Percentiles rank a stretch among this genome's conserved stretches.
phyloP scores from a whole-genome alignment of 805 yeast species.

The Barnettozyma pratensis region DNA sequence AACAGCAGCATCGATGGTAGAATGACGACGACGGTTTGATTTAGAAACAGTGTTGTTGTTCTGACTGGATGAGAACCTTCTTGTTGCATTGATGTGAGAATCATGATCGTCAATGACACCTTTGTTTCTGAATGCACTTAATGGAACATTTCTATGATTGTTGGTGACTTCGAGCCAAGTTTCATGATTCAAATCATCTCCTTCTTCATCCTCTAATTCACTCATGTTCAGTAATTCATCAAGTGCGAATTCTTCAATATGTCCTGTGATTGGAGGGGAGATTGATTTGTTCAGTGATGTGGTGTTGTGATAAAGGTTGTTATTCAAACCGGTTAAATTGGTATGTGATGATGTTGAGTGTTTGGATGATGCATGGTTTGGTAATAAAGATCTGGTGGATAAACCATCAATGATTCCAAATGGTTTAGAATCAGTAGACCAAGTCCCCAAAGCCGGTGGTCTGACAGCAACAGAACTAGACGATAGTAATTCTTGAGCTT shows the following conservation, averaged over 20 bases:
- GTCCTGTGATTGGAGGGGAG: constrained; percentile 23
- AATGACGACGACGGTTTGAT: background rate
- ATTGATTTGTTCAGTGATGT: constrained; percentile 1
- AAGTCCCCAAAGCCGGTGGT: constrained; percentile 90
- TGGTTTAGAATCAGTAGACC: constrained; percentile 82
- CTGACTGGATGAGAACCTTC: constrained; percentile 16
- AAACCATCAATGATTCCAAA: constrained; percentile 94
- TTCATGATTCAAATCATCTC: constrained; percentile 34
- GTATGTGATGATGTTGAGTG: too few relatives aligned
- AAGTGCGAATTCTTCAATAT: constrained; percentile 43
- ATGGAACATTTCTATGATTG: constrained; percentile 57
- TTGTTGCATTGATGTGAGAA: constrained; percentile 24
- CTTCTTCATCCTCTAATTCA: constrained; percentile 74
- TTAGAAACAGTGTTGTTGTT: background rate
- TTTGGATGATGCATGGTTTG: constrained; percentile 19
- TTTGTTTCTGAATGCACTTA: constrained; percentile 88
- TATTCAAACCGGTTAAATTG: constrained; percentile 2
- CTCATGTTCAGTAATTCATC: constrained; percentile 87
- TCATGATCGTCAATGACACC: constrained; percentile 37
- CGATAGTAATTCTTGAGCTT: constrained; percentile 89
- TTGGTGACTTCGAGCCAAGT: constrained; percentile 28
- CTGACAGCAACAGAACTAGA: constrained; percentile 78
- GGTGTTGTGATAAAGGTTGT: background rate
- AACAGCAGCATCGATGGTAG: background rate
- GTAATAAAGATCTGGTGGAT: constrained; percentile 76